phyloP scores from a whole-genome alignment of 179 eudicot species.

The Drosera spatulata region DNA sequence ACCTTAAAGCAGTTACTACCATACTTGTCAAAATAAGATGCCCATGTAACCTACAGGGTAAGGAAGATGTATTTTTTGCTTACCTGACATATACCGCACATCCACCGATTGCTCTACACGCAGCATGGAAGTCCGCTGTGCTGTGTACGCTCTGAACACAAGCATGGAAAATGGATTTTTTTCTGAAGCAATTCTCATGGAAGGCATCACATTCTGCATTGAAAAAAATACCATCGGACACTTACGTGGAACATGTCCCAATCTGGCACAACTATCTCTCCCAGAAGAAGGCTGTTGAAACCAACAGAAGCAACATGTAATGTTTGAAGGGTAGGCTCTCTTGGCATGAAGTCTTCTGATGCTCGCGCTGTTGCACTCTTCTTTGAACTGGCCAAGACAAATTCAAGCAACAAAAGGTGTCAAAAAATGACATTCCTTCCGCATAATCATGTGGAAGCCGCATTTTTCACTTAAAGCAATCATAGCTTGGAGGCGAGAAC shows the following conservation, averaged over 20 bases:
- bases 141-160: conserved; percentile 50
- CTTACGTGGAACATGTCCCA: conserved; percentile 95
- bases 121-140: conserved; percentile 67
- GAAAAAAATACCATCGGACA: not conserved
- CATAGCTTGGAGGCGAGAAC: too few species aligned
- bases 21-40: too few species aligned
- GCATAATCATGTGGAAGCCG: too few species aligned
- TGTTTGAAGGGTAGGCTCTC: conserved; percentile 54
- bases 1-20: too few species aligned
- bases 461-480: too few species aligned
- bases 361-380: conserved; percentile 66
- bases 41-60: not conserved
- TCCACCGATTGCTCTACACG: conserved; percentile 70
- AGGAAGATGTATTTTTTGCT: not conserved
- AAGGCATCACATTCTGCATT: too few species aligned
- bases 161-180: conserved; percentile 1
- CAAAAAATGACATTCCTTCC: too few species aligned
- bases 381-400: conserved; percentile 27
- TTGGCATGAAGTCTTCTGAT: conserved; percentile 82
- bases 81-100: conserved; percentile 80
- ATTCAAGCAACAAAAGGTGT: not conserved
- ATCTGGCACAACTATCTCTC: conserved; percentile 80
- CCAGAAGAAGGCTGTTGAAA: conserved; percentile 64
- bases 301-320: conserved; percentile 63
- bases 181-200: too few species aligned